Evolutionary conservation across 306 rosid species (phyloP).

Genomic region (Alnus rubra): DNA sequence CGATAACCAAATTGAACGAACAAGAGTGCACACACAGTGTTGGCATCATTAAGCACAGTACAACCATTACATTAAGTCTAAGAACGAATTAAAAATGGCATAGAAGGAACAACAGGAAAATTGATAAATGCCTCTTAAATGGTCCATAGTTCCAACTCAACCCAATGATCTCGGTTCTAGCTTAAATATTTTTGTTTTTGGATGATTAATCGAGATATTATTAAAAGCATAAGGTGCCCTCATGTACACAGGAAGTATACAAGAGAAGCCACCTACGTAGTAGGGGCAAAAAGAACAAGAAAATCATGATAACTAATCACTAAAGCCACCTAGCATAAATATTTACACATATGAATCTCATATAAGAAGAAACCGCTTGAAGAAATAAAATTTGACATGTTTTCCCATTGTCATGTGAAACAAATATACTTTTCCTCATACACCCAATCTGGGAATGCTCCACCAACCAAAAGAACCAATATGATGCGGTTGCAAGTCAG

Average conservation of each 20-base stretch:
- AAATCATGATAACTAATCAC: no score
- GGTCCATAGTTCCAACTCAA: background rate
- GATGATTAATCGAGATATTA: no score
- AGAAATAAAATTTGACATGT: background rate
- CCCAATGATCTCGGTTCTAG: background rate
- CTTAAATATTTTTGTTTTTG: background rate
- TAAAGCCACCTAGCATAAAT: background rate
- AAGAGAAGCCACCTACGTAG: no score
- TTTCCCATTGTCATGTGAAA: background rate
- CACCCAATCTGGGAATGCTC: background rate
- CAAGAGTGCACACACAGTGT: background rate
- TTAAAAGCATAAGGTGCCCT: no score
- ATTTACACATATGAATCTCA: background rate
- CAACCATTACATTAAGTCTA: background rate
- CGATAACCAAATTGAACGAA: background rate
- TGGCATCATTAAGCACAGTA: background rate
- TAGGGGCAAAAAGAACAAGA: no score
- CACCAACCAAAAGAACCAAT: background rate
- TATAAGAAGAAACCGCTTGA: background rate
- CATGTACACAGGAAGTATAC: no score
- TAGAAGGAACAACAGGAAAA: background rate
- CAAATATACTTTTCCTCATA: background rate
- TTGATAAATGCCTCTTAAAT: conserved; percentile 1
- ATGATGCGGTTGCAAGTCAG: background rate
- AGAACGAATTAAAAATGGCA: background rate